Conservation (phyloP, 1,284 basidiomycete species). For the Pascua sp. region DNA sequence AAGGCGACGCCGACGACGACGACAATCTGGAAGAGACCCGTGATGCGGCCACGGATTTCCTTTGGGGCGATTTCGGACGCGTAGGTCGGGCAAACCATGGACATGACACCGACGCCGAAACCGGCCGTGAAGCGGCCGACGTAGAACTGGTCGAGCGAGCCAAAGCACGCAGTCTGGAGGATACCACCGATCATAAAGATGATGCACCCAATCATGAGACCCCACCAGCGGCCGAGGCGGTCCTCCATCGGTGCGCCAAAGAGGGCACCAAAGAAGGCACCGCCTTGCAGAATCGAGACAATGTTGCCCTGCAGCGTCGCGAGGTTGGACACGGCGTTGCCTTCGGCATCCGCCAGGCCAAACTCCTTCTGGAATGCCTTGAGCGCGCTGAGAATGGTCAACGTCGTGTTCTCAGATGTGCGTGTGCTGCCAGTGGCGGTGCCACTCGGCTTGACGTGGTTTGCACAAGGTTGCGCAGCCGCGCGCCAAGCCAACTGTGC, state of each 20-base stretch:
- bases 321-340: conserved; percentile 35
- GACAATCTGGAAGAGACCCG: conserved; percentile 76
- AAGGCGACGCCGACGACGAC: conserved; percentile 53
- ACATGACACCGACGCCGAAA: conserved; percentile 60
- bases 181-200: conserved; percentile 65
- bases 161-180: conserved; percentile 50
- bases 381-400: conserved; percentile 52
- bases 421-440: neutral
- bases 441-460: neutral
- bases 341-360: conserved; percentile 52
- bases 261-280: conserved; percentile 68
- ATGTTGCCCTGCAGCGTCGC: conserved; percentile 52
- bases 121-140: conserved; percentile 67
- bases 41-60: conserved; percentile 62
- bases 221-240: conserved; percentile 52
- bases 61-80: conserved; percentile 76
- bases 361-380: conserved; percentile 63
- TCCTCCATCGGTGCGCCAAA: conserved; percentile 53
- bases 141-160: conserved; percentile 16
- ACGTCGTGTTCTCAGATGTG: neutral
- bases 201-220: conserved; percentile 59
- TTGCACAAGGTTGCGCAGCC: neutral
- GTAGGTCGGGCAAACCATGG: conserved; percentile 63
- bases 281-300: conserved; percentile 68
- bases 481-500: neutral